A percentile compares a stretch with the other conserved stretches of the same genome.
Evolutionary conservation across 345 rosid species (phyloP).

Genomic region (Eucalyptus sp.): DNA sequence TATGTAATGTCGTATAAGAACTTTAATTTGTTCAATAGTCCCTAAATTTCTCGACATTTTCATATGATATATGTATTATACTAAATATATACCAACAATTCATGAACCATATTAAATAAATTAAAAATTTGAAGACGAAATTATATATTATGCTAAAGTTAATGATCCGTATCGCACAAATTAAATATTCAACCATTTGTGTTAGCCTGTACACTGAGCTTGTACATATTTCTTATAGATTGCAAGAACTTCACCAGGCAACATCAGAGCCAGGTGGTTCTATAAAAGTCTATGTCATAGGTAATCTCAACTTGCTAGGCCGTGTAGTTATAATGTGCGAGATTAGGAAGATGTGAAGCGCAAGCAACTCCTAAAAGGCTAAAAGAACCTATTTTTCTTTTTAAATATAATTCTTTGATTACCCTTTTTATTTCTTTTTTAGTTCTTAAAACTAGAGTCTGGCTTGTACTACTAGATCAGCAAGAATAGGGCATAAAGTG

Average conservation of each 20-base stretch:
- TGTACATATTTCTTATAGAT: background rate
- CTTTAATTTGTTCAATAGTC: background rate
- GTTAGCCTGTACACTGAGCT: background rate
- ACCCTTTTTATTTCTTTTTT: background rate
- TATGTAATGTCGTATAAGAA: accelerated
- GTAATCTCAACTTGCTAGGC: background rate
- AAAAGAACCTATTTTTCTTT: background rate
- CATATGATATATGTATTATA: background rate
- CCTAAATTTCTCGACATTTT: background rate
- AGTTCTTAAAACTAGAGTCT: background rate
- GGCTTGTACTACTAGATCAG: background rate
- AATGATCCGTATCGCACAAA: accelerated
- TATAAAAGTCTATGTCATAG: background rate
- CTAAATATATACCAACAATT: accelerated
- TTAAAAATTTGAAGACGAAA: accelerated
- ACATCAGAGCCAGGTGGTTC: background rate
- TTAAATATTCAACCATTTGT: background rate
- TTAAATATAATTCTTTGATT: background rate
- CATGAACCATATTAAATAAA: background rate
- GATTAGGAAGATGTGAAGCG: background rate
- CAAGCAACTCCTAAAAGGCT: background rate
- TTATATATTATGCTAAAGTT: too few species aligned
- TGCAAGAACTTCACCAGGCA: background rate
- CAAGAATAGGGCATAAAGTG: background rate
- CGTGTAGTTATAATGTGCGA: background rate